Conservation (phyloP, 2,329 filamentous ascomycete species). For the Curvularia hawaiiensis region DNA sequence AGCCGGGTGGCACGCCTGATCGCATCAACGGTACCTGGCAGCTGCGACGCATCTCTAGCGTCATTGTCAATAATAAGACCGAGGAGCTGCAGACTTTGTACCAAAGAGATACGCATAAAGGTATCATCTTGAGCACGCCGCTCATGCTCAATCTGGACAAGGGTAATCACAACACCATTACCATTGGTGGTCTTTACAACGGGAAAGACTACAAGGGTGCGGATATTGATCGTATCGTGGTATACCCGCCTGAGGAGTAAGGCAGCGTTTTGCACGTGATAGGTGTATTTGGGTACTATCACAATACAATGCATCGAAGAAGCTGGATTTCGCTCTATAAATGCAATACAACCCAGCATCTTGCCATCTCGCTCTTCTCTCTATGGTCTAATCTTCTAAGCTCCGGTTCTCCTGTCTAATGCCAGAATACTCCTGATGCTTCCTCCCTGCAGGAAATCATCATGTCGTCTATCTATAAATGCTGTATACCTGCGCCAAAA, state of each 20-base stretch:
- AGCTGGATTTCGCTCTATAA: not conserved
- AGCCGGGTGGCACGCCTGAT: conserved; percentile 61
- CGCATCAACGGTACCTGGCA: conserved; percentile 66
- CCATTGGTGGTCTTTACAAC: conserved; percentile 62
- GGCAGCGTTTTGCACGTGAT: not conserved
- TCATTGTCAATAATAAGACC: conserved; percentile 61
- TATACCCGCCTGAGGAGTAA: conserved; percentile 60
- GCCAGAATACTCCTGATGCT: too few species aligned
- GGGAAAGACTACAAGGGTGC: conserved; percentile 63
- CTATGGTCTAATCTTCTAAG: not conserved
- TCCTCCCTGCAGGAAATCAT: not conserved
- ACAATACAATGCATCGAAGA: not conserved
- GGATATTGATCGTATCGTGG: conserved; percentile 64
- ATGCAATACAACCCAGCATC: not conserved
- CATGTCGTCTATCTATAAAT: not conserved
- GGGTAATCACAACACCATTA: conserved; percentile 63
- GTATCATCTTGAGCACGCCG: conserved; percentile 63
- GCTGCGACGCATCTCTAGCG: conserved; percentile 63
- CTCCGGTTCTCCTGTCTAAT: not conserved
- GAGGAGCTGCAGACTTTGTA: conserved; percentile 57
- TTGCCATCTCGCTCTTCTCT: not conserved
- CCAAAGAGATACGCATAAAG: conserved; percentile 64
- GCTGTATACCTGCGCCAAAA: not conserved
- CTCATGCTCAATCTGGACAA: conserved; percentile 60
- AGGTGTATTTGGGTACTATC: not conserved